Evolutionary conservation across 2,329 filamentous ascomycete genomes (phyloP).

Genomic region (Ascochyta fabae): DNA sequence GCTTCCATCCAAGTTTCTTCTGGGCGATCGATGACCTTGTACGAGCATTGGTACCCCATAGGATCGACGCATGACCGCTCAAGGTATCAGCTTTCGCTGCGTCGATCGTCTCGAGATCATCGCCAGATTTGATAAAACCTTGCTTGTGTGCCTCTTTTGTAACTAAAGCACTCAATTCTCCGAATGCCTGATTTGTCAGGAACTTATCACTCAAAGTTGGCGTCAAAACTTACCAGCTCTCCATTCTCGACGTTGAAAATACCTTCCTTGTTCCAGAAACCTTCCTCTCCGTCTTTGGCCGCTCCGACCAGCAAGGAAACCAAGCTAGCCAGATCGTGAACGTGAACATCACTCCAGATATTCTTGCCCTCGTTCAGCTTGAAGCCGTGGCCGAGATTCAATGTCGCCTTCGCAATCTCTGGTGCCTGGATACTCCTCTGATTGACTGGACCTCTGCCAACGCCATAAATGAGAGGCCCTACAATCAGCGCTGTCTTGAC

Average conservation of each 20-base stretch:
- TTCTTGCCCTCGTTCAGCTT: conserved; percentile 62
- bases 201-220: too few relatives aligned
- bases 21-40: conserved; percentile 19
- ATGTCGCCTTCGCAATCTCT: conserved; percentile 54
- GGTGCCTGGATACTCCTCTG: conserved; percentile 63
- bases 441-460: conserved; percentile 61
- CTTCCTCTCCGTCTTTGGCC: conserved; percentile 42
- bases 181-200: conserved; percentile 16
- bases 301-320: conserved; percentile 61
- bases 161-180: conserved; percentile 16
- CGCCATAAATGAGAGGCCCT: conserved; percentile 67
- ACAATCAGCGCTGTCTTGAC: conserved; percentile 57
- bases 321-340: conserved; percentile 64
- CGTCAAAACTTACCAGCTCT: conserved; percentile 8
- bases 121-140: conserved; percentile 17
- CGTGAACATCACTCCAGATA: conserved; percentile 59
- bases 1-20: conserved; percentile 20
- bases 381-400: conserved; percentile 58
- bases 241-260: conserved; percentile 72
- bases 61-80: conserved; percentile 22
- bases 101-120: conserved; percentile 19
- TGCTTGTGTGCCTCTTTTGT: conserved; percentile 23
- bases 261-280: conserved; percentile 61
- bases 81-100: conserved; percentile 24
- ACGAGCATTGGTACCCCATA: conserved; percentile 29